phyloP scores from a whole-genome alignment of 371 early-diverging fungal species.

The Syncephalastrum racemosum region DNA sequence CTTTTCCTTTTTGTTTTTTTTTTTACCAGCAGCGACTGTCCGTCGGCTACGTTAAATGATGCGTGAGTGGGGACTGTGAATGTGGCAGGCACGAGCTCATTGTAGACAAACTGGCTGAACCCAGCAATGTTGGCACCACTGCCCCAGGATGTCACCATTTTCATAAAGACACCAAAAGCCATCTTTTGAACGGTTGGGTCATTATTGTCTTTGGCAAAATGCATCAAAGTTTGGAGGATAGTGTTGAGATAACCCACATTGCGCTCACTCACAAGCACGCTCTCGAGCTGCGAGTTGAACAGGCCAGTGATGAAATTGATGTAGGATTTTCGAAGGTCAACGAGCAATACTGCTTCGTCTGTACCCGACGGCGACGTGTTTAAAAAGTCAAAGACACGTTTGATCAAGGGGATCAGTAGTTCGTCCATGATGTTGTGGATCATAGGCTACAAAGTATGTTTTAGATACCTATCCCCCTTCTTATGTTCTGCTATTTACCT shows the following conservation, averaged over 20 bases:
- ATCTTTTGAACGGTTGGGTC: constrained; percentile 78
- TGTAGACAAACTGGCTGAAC: constrained; percentile 81
- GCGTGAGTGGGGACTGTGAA: constrained; percentile 83
- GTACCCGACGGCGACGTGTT: constrained; percentile 85
- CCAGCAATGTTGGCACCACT: constrained; percentile 47
- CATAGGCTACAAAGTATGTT: constrained; percentile 30
- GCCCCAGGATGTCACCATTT: constrained; percentile 82
- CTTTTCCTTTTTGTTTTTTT: not conserved
- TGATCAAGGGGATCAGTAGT: constrained; percentile 77
- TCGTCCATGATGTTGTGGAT: constrained; percentile 67
- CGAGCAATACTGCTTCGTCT: constrained; percentile 79
- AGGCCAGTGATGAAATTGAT: constrained; percentile 79
- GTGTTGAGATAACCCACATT: constrained; percentile 73
- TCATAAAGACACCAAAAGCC: constrained; percentile 80
- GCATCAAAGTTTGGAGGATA: constrained; percentile 77
- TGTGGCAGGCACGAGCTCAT: constrained; percentile 71
- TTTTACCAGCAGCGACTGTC: constrained; percentile 71
- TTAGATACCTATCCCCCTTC: not conserved
- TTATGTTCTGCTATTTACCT: constrained; percentile 46
- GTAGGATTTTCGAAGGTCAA: constrained; percentile 81
- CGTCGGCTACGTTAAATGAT: constrained; percentile 78
- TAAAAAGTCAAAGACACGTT: constrained; percentile 81
- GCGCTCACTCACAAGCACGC: constrained; percentile 73
- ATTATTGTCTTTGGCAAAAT: constrained; percentile 72
- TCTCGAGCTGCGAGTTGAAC: constrained; percentile 81